Conservation (phyloP, 2,329 filamentous ascomycete genomes). For the Colletotrichum sp. region DNA sequence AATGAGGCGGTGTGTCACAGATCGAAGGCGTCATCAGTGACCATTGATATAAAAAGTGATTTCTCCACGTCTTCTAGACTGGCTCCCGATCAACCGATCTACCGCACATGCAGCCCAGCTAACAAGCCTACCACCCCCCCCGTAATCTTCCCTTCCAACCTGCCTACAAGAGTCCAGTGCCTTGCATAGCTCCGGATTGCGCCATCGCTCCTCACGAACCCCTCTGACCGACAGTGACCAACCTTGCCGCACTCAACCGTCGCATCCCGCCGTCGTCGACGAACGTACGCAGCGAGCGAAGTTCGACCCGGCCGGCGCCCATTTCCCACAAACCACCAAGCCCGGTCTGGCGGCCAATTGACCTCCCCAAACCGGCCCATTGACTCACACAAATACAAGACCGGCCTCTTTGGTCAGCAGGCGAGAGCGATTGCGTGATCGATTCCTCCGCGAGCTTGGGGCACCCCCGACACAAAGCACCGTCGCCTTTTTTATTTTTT, state of each 20-base stretch:
- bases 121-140: not conserved
- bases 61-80: not conserved
- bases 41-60: slow-evolving; percentile 8
- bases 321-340: not conserved
- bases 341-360: not conserved
- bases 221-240: not conserved
- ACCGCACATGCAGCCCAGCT: not conserved
- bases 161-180: slow-evolving; percentile 17
- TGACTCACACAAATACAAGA: slow-evolving; percentile 13
- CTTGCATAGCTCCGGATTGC: slow-evolving; percentile 20
- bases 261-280: not conserved
- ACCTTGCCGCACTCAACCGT: not conserved
- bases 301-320: not conserved
- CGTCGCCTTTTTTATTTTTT: not conserved
- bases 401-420: slow-evolving; percentile 7
- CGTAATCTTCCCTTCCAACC: not conserved
- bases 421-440: slow-evolving; percentile 23
- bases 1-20: not conserved
- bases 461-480: slow-evolving; percentile 5
- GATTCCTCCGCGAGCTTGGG: slow-evolving; percentile 12
- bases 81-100: slow-evolving; percentile 11
- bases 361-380: not conserved
- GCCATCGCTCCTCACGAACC: slow-evolving; percentile 1
- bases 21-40: slow-evolving; percentile 17
- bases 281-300: not conserved